These are phyloP conservation scores for Rhododendron vialii DNA, from an alignment of 148 eudicot species.

Conservation along the genomic window DNA sequence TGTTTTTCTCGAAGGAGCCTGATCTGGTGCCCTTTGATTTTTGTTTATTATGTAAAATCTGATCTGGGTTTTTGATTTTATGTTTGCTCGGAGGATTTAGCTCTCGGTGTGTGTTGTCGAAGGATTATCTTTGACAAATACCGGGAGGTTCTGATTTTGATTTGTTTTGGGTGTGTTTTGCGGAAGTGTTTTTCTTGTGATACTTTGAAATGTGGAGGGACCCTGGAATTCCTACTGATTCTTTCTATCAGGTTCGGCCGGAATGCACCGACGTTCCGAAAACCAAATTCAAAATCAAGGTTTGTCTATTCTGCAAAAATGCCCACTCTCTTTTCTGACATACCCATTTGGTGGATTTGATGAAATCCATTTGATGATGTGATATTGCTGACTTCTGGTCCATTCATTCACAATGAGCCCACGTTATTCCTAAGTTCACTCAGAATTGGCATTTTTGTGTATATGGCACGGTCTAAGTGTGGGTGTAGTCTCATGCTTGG, in stretches of 20 bases:
- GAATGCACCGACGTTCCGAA: slow-evolving; percentile 87
- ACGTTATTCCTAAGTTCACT: not conserved
- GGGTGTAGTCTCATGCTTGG: not conserved
- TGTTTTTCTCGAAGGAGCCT: slow-evolving; percentile 9
- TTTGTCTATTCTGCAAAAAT: slow-evolving; percentile 22
- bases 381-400: not conserved
- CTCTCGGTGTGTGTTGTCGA: slow-evolving; percentile 3
- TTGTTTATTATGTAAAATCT: slow-evolving; percentile 14
- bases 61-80: slow-evolving; percentile 12
- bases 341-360: not conserved
- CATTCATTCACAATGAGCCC: not conserved
- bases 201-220: slow-evolving; percentile 61
- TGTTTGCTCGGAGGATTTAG: slow-evolving; percentile 18
- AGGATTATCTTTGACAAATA: slow-evolving; percentile 14
- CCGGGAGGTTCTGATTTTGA: slow-evolving; percentile 2
- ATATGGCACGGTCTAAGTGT: not conserved
- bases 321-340: not conserved
- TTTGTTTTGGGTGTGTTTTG: not conserved
- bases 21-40: slow-evolving; percentile 25
- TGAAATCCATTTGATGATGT: not conserved
- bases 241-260: slow-evolving; percentile 75
- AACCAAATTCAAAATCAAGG: slow-evolving; percentile 95
- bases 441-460: not conserved
- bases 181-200: not conserved
- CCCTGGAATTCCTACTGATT: slow-evolving; percentile 74